These are phyloP conservation scores for Raphanus sativus DNA, from an alignment of 345 rosid species.

Conservation along the genomic window DNA sequence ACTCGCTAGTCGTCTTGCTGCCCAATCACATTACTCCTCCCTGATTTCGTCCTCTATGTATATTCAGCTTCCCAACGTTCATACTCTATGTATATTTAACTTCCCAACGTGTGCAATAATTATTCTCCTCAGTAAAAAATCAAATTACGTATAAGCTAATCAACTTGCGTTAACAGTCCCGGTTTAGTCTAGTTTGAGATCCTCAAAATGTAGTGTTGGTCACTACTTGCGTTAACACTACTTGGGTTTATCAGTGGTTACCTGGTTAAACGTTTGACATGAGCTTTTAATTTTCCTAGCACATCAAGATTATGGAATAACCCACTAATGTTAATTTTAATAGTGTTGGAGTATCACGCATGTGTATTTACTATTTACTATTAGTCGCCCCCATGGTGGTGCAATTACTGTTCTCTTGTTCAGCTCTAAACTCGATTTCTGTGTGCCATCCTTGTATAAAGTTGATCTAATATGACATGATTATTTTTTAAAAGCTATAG, in stretches of 20 bases:
- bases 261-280: background rate
- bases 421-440: background rate
- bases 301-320: background rate
- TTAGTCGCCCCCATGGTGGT: background rate
- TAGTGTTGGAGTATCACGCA: too few relatives aligned
- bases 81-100: too few relatives aligned
- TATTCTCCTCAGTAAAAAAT: too few relatives aligned
- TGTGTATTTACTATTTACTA: background rate
- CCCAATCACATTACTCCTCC: slow-evolving; percentile 34
- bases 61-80: too few relatives aligned
- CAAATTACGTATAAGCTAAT: too few relatives aligned
- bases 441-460: background rate
- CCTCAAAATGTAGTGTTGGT: too few relatives aligned
- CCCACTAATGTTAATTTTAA: background rate
- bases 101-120: too few relatives aligned
- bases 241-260: background rate
- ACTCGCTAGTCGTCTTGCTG: slow-evolving; percentile 18
- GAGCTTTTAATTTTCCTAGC: background rate
- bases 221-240: too few relatives aligned
- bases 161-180: too few relatives aligned
- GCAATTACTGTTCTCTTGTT: background rate
- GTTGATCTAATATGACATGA: background rate
- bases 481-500: background rate
- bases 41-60: too few relatives aligned
- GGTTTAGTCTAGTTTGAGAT: too few relatives aligned